phyloP scores from a whole-genome alignment of 1,139 yeast species.

The Debaryomycetaceae sp. region DNA sequence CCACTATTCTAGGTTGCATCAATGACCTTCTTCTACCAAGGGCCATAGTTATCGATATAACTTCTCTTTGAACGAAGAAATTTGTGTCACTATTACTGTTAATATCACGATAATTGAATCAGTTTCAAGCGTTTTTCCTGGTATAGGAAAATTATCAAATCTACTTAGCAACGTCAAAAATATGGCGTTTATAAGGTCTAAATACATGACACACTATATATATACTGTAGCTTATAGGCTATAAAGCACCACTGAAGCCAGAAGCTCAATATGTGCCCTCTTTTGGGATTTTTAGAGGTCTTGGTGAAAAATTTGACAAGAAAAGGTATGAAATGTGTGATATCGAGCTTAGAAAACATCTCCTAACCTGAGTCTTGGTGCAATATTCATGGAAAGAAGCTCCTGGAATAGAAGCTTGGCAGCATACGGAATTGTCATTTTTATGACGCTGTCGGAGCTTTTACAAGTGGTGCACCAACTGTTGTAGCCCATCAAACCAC shows the following conservation, averaged over 20 bases:
- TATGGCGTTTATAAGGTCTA: neutral
- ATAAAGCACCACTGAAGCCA: too few species aligned
- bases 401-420: conserved; percentile 96
- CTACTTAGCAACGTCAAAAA: neutral
- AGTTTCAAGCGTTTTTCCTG: neutral
- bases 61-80: neutral
- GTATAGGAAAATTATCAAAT: neutral
- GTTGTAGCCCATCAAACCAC: conserved; percentile 98
- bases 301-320: too few species aligned
- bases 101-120: neutral
- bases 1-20: conserved; percentile 12
- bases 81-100: neutral
- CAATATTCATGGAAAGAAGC: conserved; percentile 93
- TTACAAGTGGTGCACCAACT: conserved; percentile 97
- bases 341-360: conserved; percentile 57
- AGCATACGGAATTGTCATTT: conserved; percentile 97
- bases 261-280: too few species aligned
- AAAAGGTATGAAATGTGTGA: neutral
- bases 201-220: too few species aligned
- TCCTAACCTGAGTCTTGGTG: conserved; percentile 87
- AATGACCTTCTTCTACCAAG: conserved; percentile 5
- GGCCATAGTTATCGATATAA: neutral
- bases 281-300: too few species aligned
- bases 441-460: conserved; percentile 78
- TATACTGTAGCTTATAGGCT: too few species aligned